Percentiles rank a stretch among this genome's conserved stretches.
Evolutionary conservation across 2,329 filamentous ascomycete species (phyloP).

Genomic region (Colletotrichum higginsianum): DNA sequence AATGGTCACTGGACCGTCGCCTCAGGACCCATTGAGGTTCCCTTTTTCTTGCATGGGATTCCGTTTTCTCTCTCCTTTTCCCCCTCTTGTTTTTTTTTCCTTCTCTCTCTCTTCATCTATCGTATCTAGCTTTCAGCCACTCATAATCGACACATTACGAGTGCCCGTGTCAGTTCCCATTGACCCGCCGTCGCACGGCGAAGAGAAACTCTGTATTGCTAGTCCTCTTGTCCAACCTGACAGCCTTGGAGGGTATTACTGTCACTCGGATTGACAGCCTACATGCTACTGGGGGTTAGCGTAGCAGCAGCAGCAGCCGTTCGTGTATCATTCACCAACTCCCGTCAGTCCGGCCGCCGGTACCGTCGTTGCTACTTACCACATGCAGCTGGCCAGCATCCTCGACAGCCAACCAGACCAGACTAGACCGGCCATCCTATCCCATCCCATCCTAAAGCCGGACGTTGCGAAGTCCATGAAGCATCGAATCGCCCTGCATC

Average conservation of each 20-base stretch:
- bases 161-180: slow-evolving; percentile 32
- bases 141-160: slow-evolving; percentile 38
- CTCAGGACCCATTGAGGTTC: slow-evolving; percentile 30
- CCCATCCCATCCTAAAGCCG: slow-evolving; percentile 24
- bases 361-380: neutral
- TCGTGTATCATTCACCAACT: neutral
- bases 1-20: neutral
- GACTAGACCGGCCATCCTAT: neutral
- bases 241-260: neutral
- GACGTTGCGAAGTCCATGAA: neutral
- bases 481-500: slow-evolving; percentile 34
- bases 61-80: neutral
- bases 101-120: too few relatives aligned
- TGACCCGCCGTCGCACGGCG: neutral
- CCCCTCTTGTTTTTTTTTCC: too few relatives aligned
- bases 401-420: slow-evolving; percentile 7
- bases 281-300: too few relatives aligned
- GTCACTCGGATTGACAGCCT: neutral
- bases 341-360: slow-evolving; percentile 32
- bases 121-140: slow-evolving; percentile 21
- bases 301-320: too few relatives aligned
- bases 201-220: neutral
- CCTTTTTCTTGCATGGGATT: neutral
- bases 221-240: neutral
- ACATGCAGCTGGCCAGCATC: slow-evolving; percentile 2